These are phyloP conservation scores for Rugonectria rugulosa DNA, from an alignment of 2,329 filamentous ascomycete genomes.

Conservation along the genomic window DNA sequence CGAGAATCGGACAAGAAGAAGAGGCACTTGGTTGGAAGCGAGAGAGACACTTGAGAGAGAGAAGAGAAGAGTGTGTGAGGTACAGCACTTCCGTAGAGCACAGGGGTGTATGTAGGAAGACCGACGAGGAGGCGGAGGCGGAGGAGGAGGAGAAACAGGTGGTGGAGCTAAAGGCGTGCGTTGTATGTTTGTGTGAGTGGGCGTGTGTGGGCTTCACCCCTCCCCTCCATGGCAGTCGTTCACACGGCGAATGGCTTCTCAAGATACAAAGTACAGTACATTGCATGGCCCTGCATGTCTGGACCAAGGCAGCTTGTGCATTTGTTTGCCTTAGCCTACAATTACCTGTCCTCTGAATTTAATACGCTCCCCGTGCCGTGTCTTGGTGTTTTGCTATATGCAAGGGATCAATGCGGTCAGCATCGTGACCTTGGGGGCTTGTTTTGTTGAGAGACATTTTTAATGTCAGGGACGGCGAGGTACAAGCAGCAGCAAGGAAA, in stretches of 20 bases:
- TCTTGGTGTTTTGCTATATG: too few species aligned
- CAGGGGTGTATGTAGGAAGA: slow-evolving; percentile 1
- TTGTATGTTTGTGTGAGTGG: not conserved
- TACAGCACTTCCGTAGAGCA: slow-evolving; percentile 12
- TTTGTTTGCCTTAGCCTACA: not conserved
- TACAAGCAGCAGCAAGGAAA: too few species aligned
- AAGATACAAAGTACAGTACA: not conserved
- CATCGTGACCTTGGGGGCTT: too few species aligned
- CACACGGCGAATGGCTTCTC: not conserved
- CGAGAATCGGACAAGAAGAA: slow-evolving; percentile 19
- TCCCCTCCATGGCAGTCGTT: not conserved
- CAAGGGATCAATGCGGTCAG: too few species aligned
- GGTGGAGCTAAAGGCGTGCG: slow-evolving; percentile 24
- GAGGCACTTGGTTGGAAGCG: slow-evolving; percentile 13
- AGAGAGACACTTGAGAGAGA: slow-evolving; percentile 16
- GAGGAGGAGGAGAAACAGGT: slow-evolving; percentile 12
- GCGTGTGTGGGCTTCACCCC: not conserved
- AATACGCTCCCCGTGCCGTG: too few species aligned
- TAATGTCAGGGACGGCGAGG: too few species aligned
- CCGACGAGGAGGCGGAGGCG: not conserved
- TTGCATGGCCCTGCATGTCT: slow-evolving; percentile 11
- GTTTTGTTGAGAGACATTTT: too few species aligned
- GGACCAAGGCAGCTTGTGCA: slow-evolving; percentile 1
- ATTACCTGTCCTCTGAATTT: not conserved
- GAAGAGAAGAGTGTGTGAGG: slow-evolving; percentile 10